phyloP scores from a whole-genome alignment of 192 early-diverging fungal genomes.

The Anaeromyces robustus region DNA sequence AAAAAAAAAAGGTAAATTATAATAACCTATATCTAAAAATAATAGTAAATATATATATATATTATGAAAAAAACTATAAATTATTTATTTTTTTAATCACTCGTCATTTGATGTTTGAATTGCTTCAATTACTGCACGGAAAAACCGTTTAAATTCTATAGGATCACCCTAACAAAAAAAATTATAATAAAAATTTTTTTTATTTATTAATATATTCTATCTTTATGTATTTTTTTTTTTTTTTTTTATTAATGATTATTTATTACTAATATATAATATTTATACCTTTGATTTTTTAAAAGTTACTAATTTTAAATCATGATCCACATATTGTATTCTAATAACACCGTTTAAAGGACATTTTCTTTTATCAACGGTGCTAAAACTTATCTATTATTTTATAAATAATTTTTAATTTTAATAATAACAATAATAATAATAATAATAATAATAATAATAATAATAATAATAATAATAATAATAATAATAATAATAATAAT shows the following conservation, averaged over 20 bases:
- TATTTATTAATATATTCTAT: neutral
- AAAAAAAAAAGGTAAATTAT: no score
- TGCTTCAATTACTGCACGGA: constrained; percentile 3
- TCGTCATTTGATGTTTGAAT: neutral
- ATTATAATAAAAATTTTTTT: neutral
- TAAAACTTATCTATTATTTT: constrained; percentile 30
- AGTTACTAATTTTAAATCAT: constrained; percentile 24
- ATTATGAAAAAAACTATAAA: no score
- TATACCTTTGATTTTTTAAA: constrained; percentile 50
- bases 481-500: no score
- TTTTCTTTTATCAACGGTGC: constrained; percentile 44
- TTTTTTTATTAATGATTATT: no score
- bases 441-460: no score
- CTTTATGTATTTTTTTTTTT: neutral
- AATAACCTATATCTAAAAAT: no score
- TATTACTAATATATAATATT: no score
- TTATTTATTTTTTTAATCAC: no score
- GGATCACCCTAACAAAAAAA: constrained; percentile 25
- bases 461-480: no score
- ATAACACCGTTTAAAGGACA: constrained; percentile 48
- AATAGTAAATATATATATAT: no score
- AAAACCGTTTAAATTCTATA: constrained; percentile 36
- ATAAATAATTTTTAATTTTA: neutral
- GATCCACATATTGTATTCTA: constrained; percentile 24
- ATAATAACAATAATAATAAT: neutral